These are phyloP conservation scores for Immersiporthe knoxdaviesiana DNA, from an alignment of 2,329 filamentous ascomycete species.

Conservation along the genomic window DNA sequence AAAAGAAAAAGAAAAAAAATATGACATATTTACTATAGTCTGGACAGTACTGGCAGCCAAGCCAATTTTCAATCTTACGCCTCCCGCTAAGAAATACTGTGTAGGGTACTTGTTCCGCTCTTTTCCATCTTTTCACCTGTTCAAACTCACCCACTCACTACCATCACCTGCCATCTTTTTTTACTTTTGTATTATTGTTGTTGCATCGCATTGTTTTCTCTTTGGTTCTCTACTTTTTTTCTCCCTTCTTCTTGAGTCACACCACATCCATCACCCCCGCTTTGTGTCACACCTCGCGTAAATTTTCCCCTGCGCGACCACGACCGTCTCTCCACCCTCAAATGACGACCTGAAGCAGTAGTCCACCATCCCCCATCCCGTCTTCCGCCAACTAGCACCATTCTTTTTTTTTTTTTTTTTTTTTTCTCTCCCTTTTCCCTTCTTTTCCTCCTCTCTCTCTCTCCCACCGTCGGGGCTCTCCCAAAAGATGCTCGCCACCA, in stretches of 20 bases:
- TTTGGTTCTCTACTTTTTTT: not conserved
- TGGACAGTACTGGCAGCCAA: not conserved
- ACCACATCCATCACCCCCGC: not conserved
- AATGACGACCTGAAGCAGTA: conserved; percentile 13
- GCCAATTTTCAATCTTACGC: not conserved
- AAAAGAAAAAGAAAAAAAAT: not conserved
- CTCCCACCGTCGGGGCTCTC: not conserved
- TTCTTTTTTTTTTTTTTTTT: not conserved
- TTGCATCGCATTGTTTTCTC: not conserved
- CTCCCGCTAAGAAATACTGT: not conserved
- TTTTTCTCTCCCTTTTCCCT: no score
- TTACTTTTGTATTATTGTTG: not conserved
- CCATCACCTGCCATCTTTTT: not conserved
- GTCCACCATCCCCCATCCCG: not conserved
- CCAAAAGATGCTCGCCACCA: not conserved
- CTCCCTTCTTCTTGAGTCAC: not conserved
- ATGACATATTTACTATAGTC: not conserved
- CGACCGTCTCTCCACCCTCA: not conserved
- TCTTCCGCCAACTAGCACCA: not conserved
- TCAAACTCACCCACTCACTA: no score
- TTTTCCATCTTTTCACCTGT: not conserved
- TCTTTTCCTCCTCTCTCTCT: not conserved
- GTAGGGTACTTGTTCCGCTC: not conserved
- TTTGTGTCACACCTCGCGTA: not conserved
- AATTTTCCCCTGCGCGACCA: not conserved